Evolutionary conservation across 805 yeast species (phyloP).

Genomic region (Blastobotrys americana): DNA sequence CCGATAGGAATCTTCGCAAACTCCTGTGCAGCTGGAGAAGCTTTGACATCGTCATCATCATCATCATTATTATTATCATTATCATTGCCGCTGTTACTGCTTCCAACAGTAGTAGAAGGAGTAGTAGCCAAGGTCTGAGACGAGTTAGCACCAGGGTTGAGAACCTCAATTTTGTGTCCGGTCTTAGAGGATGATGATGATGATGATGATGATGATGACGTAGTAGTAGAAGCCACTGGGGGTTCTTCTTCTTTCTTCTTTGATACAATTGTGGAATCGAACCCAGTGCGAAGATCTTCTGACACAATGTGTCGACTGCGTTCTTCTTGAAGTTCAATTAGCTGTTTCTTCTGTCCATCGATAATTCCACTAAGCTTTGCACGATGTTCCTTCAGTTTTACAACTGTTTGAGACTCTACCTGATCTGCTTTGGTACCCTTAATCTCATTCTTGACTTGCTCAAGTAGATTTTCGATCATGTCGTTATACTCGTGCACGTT

Average conservation of each 20-base stretch:
- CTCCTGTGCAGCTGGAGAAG: slow-evolving; percentile 56
- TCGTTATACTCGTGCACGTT: slow-evolving; percentile 61
- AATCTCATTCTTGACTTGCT: slow-evolving; percentile 63
- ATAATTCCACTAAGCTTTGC: slow-evolving; percentile 62
- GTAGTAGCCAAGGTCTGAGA: slow-evolving; percentile 2
- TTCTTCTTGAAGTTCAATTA: slow-evolving; percentile 61
- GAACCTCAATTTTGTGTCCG: slow-evolving; percentile 29
- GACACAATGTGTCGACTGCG: slow-evolving; percentile 71
- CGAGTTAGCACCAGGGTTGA: slow-evolving; percentile 24
- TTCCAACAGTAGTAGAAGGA: slow-evolving; percentile 8
- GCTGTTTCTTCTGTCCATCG: slow-evolving; percentile 54
- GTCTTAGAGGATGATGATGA: slow-evolving; percentile 18
- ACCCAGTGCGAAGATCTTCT: slow-evolving; percentile 88
- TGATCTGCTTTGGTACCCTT: slow-evolving; percentile 47
- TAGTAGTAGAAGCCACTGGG: slow-evolving; percentile 29
- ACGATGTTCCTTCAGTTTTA: slow-evolving; percentile 52
- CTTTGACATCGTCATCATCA: slow-evolving; percentile 21
- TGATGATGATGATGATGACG: slow-evolving; percentile 1
- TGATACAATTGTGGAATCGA: slow-evolving; percentile 76
- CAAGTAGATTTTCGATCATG: slow-evolving; percentile 84
- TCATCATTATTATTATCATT: slow-evolving; percentile 18
- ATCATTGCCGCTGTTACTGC: no score
- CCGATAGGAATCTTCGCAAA: slow-evolving; percentile 52
- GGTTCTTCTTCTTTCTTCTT: slow-evolving; percentile 29
- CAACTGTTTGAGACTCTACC: slow-evolving; percentile 27